These are phyloP conservation scores for Ogataea methylovora DNA, from an alignment of 805 yeast genomes.

Conservation along the genomic window DNA sequence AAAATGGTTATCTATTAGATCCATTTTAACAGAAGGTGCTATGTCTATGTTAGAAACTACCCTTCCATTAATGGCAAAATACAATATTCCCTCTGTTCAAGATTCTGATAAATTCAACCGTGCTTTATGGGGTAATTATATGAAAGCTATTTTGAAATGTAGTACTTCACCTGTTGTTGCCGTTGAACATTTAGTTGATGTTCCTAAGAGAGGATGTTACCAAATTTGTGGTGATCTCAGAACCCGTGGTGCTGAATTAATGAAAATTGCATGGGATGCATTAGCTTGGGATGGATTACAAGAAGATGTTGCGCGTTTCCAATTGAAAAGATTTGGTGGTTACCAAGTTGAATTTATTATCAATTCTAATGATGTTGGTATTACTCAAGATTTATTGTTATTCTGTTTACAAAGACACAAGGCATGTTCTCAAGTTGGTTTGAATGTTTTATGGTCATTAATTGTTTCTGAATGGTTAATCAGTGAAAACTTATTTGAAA, in stretches of 20 bases:
- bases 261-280: slow-evolving; percentile 64
- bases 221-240: slow-evolving; percentile 59
- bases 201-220: slow-evolving; percentile 66
- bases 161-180: slow-evolving; percentile 64
- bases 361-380: slow-evolving; percentile 43
- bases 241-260: slow-evolving; percentile 44
- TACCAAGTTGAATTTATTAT: slow-evolving; percentile 57
- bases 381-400: slow-evolving; percentile 57
- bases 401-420: slow-evolving; percentile 63
- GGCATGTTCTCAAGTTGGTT: slow-evolving; percentile 54
- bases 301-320: slow-evolving; percentile 50
- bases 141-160: slow-evolving; percentile 48
- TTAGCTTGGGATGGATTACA: slow-evolving; percentile 57
- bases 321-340: slow-evolving; percentile 56
- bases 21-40: slow-evolving; percentile 49
- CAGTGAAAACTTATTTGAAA: slow-evolving; percentile 48
- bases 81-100: slow-evolving; percentile 45
- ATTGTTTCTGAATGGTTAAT: slow-evolving; percentile 59
- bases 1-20: slow-evolving; percentile 67
- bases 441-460: slow-evolving; percentile 62
- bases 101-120: slow-evolving; percentile 48
- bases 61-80: slow-evolving; percentile 38
- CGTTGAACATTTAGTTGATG: slow-evolving; percentile 59
- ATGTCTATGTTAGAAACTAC: slow-evolving; percentile 47
- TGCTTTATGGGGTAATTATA: slow-evolving; percentile 60